phyloP scores from a whole-genome alignment of 2,329 filamentous ascomycete genomes.

The Hypocrella siamensis region DNA sequence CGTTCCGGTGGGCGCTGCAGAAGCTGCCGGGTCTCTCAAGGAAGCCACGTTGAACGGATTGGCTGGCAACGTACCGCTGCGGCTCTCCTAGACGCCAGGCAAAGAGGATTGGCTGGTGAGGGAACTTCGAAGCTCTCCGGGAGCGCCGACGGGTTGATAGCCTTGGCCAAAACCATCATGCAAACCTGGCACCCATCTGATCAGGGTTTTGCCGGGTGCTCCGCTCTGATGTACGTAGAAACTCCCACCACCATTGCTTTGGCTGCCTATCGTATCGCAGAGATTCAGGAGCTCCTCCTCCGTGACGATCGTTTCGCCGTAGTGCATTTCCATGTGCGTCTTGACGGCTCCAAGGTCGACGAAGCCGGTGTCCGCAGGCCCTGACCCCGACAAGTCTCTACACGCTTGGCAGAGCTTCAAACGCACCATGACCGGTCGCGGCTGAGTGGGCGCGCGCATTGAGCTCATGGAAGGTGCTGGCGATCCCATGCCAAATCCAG shows the following conservation, averaged over 20 bases:
- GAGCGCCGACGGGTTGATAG: conserved; percentile 34
- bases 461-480: conserved; percentile 13
- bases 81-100: conserved; percentile 17
- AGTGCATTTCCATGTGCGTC: conserved; percentile 44
- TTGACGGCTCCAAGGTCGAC: conserved; percentile 55
- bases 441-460: conserved; percentile 26
- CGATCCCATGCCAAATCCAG: conserved; percentile 18
- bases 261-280: conserved; percentile 80
- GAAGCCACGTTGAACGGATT: conserved; percentile 5
- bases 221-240: conserved; percentile 51
- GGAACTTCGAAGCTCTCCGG: conserved; percentile 58
- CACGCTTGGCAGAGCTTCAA: conserved; percentile 66
- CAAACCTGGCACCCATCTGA: conserved; percentile 41
- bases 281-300: conserved; percentile 63
- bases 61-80: conserved; percentile 3
- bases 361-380: conserved; percentile 37
- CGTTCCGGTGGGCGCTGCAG: conserved; percentile 5
- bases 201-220: conserved; percentile 19
- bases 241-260: conserved; percentile 75
- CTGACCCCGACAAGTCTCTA: conserved; percentile 35
- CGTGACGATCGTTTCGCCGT: conserved; percentile 18
- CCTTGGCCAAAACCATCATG: conserved; percentile 23
- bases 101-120: conserved; percentile 27
- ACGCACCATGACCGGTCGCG: conserved; percentile 54
- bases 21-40: conserved; percentile 5